These are phyloP conservation scores for Phoma herbarum DNA, from an alignment of 2,329 filamentous ascomycete species.

Conservation along the genomic window DNA sequence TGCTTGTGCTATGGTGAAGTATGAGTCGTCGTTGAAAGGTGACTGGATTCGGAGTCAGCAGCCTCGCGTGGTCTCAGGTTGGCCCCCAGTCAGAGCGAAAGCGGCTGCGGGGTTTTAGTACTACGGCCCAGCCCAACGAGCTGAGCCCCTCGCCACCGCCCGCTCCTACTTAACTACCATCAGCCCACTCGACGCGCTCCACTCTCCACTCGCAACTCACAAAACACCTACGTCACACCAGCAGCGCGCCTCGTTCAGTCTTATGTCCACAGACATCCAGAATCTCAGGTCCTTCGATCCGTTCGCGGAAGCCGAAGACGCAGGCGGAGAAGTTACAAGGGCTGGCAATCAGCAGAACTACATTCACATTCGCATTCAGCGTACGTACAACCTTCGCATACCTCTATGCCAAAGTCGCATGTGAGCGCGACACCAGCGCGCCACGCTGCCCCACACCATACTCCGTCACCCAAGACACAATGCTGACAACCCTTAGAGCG, in stretches of 20 bases:
- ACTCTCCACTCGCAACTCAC: conserved; percentile 9
- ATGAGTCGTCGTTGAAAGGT: conserved; percentile 1
- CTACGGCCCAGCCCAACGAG: background rate
- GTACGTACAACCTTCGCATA: conserved; percentile 66
- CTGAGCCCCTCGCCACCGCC: conserved; percentile 13
- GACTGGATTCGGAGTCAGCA: conserved; percentile 10
- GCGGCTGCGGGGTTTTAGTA: conserved; percentile 12
- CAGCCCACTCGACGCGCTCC: conserved; percentile 6
- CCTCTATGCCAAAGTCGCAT: background rate
- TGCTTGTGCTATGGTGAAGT: background rate
- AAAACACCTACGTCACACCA: conserved; percentile 23
- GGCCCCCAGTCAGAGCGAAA: no score
- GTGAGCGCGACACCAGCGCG: background rate
- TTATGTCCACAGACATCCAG: conserved; percentile 50
- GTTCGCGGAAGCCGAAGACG: conserved; percentile 99
- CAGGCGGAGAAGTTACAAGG: conserved; percentile 84
- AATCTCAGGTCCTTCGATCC: conserved; percentile 73
- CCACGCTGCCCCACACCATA: conserved; percentile 1
- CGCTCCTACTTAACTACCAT: conserved; percentile 5
- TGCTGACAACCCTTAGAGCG: conserved; percentile 80
- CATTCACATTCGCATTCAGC: conserved; percentile 99
- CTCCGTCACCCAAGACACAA: conserved; percentile 8
- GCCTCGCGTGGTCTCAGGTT: background rate
- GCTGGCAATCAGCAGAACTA: conserved; percentile 90
- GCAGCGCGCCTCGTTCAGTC: conserved; percentile 45